These are phyloP conservation scores for Lentinula raphanica DNA, from an alignment of 768 basidiomycete species.

Conservation along the genomic window DNA sequence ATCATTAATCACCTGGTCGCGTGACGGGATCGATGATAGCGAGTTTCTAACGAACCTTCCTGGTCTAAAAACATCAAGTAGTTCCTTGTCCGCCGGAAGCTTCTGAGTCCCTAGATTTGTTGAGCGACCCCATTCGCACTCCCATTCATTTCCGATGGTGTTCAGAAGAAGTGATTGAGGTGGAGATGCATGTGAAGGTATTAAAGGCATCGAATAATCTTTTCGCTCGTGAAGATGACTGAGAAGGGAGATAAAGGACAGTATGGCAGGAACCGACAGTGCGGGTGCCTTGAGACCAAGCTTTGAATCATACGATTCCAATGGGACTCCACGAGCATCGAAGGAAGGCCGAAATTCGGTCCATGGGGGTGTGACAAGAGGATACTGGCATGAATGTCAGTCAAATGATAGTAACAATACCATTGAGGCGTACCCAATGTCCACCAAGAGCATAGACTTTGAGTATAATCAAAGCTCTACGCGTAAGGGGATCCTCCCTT, in stretches of 20 bases:
- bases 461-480: constrained; percentile 44
- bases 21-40: background rate
- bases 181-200: constrained; percentile 21
- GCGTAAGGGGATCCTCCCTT: constrained; percentile 32
- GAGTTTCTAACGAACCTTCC: constrained; percentile 40
- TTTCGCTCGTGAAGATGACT: constrained; percentile 27
- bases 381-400: constrained; percentile 42
- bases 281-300: constrained; percentile 52
- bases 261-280: constrained; percentile 66
- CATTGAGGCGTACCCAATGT: constrained; percentile 42
- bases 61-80: constrained; percentile 47
- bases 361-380: constrained; percentile 55
- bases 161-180: constrained; percentile 10
- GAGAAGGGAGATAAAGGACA: constrained; percentile 58
- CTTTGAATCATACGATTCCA: constrained; percentile 40
- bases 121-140: constrained; percentile 65
- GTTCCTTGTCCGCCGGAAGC: constrained; percentile 17
- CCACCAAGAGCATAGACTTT: constrained; percentile 66
- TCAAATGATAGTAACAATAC: background rate
- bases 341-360: constrained; percentile 43
- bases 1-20: no score
- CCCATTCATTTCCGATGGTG: constrained; percentile 51
- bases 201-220: constrained; percentile 27
- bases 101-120: constrained; percentile 25
- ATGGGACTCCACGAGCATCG: constrained; percentile 14